Base-by-base conservation (phyloP, 1,139 yeast species). In the Saccharomyces pastorianus region DNA sequence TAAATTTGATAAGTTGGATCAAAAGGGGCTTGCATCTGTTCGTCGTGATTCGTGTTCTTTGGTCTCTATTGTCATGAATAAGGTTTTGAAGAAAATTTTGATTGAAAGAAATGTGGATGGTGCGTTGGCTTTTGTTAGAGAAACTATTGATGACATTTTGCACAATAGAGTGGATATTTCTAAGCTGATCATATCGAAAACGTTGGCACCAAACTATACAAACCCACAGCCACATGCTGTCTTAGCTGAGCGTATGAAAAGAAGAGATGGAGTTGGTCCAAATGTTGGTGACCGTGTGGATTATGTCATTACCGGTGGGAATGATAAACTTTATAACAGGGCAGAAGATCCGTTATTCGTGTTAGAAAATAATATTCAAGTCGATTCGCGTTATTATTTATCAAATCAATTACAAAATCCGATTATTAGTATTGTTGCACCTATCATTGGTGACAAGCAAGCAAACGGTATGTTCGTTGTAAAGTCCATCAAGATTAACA, bases 161-260 rank as follows among this genome's bases (percentile, higher is more conserved):
- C 97, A 91, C 65, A 93, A 93, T 71, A 79, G 93, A 67, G 84
- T 95, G 47, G 99, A 95, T 73, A 78, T 95, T 70, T 90, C 97
- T 1, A 96, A 89, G 67, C 75, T 95, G 63, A 97, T 95, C 55
- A 95, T 95, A 59, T 88, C 98, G 2, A 95, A 95, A 67, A 96
- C 96, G 3, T 78, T 93, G 52, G 86, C 98, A 11, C 85, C 88
- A 50, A 97, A 93, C 64, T 95, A 95, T 69, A 87, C 96, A 2
- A 96, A 93, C 32, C 95, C 93, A 59, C 99, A 95, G 70, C 97
- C 99, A 0, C 99, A 95, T 69, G 96, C 93, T 29, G 97, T 91
- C 63, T 77, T 95, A 52, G 97, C 99, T 0, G 96, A 91, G 65
- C 79, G 98, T 63, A 95, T 95, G 97, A 81, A 84, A 54, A 90